Evolutionary conservation across 495 filamentous ascomycete genomes (phyloP), one percentile per base, ranked within the genome.

Genomic region (Tetracladium marchalianum): DNA sequence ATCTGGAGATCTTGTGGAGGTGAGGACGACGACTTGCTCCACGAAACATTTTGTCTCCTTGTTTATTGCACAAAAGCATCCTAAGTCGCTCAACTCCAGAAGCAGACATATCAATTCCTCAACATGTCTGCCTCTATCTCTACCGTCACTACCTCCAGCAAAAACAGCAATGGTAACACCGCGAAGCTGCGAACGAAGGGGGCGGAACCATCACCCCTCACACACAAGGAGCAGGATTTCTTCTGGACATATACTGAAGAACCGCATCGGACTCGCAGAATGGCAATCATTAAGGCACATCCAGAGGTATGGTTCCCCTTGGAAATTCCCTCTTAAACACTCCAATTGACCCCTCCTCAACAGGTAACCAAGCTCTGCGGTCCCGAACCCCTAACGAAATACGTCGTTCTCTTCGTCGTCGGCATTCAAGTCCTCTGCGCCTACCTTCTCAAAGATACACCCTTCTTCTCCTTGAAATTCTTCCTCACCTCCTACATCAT

Each of bases 191-290:
- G 46, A 49, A 36, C 15, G 22, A 27, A 33, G 19, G 31, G 39
- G 35, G 1, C 40, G 6, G 11, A 32, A 27, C 15, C 48, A 44
- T 49, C 53, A 27, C 49, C 41, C 17, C 18, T 52, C 11, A 35
- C 46, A 37, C 41, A 50, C 31, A 51, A 58, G 24, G 47, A 58
- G 37, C 51, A 58, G 42, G 55, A 78, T 62, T 78, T 78, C 61
- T 75, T 88, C 65, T 95, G 94, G 93, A 95, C 93, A 22, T 96
- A 97, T 56, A 95, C 92, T 8, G 93, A 99, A 67, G 93, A 99
- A 66, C 93, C 93, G 36, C 93, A 99, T 66, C 77, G 87, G 49
- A 90, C 92, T 35, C 68, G 93, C 57, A 75, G 93, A 46, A 72
- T 85, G 46, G 87, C 88, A 46, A 99, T 99, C 55, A 96, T 99